phyloP scores from a whole-genome alignment of 441 rosid genomes.

The Iberis amara region DNA sequence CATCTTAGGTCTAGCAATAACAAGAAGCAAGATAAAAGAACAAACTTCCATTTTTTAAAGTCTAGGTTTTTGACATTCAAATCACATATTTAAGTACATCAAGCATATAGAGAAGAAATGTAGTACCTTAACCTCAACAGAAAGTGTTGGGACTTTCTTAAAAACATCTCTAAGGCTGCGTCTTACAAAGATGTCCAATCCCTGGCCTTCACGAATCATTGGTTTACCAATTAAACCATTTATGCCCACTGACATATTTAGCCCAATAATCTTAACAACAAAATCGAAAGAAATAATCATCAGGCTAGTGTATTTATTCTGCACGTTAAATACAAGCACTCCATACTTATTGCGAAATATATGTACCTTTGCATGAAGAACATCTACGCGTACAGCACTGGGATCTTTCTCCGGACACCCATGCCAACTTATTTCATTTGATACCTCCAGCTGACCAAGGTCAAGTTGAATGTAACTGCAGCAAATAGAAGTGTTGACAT shows the following conservation, averaged over 20 bases:
- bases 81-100: constrained; percentile 15
- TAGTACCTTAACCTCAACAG: constrained; percentile 83
- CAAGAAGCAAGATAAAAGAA: constrained; percentile 6
- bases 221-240: constrained; percentile 79
- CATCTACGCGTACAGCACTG: constrained; percentile 87
- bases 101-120: constrained; percentile 13
- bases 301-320: constrained; percentile 16
- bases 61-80: constrained; percentile 18
- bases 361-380: constrained; percentile 90
- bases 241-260: constrained; percentile 94
- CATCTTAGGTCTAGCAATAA: constrained; percentile 20
- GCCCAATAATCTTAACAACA: constrained; percentile 73
- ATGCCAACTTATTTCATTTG: constrained; percentile 94
- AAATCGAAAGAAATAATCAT: constrained; percentile 13
- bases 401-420: constrained; percentile 85
- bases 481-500: constrained; percentile 20
- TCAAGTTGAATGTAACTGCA: constrained; percentile 96
- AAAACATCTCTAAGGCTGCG: constrained; percentile 97
- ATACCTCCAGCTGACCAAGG: constrained; percentile 76
- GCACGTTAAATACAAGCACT: constrained; percentile 7
- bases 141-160: constrained; percentile 84
- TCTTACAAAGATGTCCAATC: constrained; percentile 74
- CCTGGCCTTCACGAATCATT: constrained; percentile 85
- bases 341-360: constrained; percentile 17
- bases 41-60: not conserved